phyloP scores from a whole-genome alignment of 2,329 filamentous ascomycete genomes.

The Alternaria sp. region DNA sequence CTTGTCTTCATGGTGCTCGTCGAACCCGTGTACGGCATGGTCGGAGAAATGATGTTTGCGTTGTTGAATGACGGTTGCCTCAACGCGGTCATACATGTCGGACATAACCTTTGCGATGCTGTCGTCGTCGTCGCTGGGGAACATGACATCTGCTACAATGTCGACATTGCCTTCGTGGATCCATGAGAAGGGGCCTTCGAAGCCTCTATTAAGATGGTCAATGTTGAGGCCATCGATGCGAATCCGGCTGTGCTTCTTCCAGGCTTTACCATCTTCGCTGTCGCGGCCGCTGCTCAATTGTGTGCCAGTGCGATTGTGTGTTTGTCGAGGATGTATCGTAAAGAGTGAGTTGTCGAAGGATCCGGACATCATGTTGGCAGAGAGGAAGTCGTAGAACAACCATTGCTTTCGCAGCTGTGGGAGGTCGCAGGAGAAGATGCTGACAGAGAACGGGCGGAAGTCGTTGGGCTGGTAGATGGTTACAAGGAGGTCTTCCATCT shows the following conservation, averaged over 20 bases:
- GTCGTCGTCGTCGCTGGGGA: slow-evolving; percentile 86
- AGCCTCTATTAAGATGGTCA: slow-evolving; percentile 92
- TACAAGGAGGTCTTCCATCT: slow-evolving; percentile 90
- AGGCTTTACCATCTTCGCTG: slow-evolving; percentile 72
- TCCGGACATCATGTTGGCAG: slow-evolving; percentile 94
- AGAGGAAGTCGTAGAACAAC: slow-evolving; percentile 97
- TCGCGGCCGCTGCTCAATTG: slow-evolving; percentile 66
- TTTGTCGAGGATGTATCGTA: slow-evolving; percentile 93
- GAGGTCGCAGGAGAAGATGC: slow-evolving; percentile 94
- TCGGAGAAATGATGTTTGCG: slow-evolving; percentile 58
- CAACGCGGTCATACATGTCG: slow-evolving; percentile 96
- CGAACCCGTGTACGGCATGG: slow-evolving; percentile 43
- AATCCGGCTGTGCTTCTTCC: slow-evolving; percentile 95
- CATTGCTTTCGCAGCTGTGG: slow-evolving; percentile 93
- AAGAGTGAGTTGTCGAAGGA: slow-evolving; percentile 96
- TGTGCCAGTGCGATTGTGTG: slow-evolving; percentile 78
- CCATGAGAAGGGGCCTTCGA: slow-evolving; percentile 95
- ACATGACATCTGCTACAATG: slow-evolving; percentile 94
- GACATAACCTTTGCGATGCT: slow-evolving; percentile 93
- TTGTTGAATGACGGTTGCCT: slow-evolving; percentile 87
- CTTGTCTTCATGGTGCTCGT: slow-evolving; percentile 32
- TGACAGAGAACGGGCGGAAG: slow-evolving; percentile 94
- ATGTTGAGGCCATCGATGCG: slow-evolving; percentile 94
- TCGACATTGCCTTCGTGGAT: slow-evolving; percentile 97
- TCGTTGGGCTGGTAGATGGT: slow-evolving; percentile 89